Percentiles rank a stretch among this genome's conserved stretches.
These are phyloP conservation scores for Podaxis sp. DNA, from an alignment of 768 basidiomycete genomes.

Conservation along the genomic window DNA sequence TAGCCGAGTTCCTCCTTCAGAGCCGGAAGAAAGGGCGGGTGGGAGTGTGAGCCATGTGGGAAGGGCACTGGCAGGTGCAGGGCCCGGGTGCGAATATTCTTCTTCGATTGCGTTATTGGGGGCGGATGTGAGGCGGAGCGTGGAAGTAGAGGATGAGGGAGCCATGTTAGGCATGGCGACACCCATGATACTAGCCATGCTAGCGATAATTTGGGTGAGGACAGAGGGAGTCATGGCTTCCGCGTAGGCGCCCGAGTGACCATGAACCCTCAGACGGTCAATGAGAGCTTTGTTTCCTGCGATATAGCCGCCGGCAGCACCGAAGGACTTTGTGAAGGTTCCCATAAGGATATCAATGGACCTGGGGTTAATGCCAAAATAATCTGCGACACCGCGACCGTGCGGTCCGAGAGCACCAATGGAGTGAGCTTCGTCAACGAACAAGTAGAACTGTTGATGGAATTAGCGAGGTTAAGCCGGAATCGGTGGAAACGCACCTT, in stretches of 20 bases:
- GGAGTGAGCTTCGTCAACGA: slow-evolving; percentile 96
- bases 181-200: slow-evolving; percentile 98
- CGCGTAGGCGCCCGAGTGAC: slow-evolving; percentile 82
- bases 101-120: slow-evolving; percentile 33
- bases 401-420: slow-evolving; percentile 93
- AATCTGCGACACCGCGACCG: slow-evolving; percentile 94
- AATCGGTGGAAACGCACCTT: slow-evolving; percentile 58
- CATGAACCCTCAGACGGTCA: slow-evolving; percentile 76
- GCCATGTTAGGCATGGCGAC: slow-evolving; percentile 42
- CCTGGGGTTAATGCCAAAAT: slow-evolving; percentile 82
- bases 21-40: slow-evolving; percentile 70
- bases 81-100: slow-evolving; percentile 58
- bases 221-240: slow-evolving; percentile 92
- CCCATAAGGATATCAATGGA: slow-evolving; percentile 95
- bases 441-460: slow-evolving; percentile 85
- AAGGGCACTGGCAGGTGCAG: slow-evolving; percentile 60
- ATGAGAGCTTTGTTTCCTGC: slow-evolving; percentile 81
- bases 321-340: slow-evolving; percentile 95
- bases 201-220: slow-evolving; percentile 85
- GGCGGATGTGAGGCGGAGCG: slow-evolving; percentile 28
- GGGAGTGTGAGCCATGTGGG: slow-evolving; percentile 83
- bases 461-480: neutral
- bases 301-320: slow-evolving; percentile 94
- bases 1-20: slow-evolving; percentile 80
- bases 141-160: slow-evolving; percentile 30